A percentile compares a stretch with the other conserved stretches of the same genome.
Conservation (phyloP, 305 asterid species). For the Fraxinus ornus region DNA sequence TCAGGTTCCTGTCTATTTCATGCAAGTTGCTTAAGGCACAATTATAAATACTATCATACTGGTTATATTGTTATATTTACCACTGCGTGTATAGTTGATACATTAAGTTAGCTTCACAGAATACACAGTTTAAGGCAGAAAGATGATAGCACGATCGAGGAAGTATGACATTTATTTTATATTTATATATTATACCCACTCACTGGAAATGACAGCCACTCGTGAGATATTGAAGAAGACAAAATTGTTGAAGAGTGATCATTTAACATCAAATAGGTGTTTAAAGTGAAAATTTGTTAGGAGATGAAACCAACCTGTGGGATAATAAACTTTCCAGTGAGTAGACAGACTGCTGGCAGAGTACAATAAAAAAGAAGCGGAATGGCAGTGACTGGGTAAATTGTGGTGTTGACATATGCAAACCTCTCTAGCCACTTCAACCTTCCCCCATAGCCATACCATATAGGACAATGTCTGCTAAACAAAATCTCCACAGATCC, state of each 20-base stretch:
- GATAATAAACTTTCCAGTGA: slow-evolving; percentile 86
- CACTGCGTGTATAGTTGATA: neutral
- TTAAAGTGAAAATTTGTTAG: neutral
- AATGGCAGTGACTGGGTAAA: slow-evolving; percentile 84
- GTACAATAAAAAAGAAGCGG: slow-evolving; percentile 82
- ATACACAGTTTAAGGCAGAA: neutral
- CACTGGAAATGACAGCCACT: neutral
- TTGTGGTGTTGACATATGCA: slow-evolving; percentile 88
- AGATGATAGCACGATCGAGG: neutral
- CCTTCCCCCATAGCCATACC: slow-evolving; percentile 90
- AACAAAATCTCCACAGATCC: slow-evolving; percentile 92
- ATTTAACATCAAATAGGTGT: neutral
- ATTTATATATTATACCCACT: neutral
- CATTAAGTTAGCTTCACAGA: neutral
- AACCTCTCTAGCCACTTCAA: slow-evolving; percentile 91
- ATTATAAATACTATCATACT: neutral
- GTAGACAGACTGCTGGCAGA: slow-evolving; percentile 88
- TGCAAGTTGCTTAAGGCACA: neutral
- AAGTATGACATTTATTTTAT: neutral
- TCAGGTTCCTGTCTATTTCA: neutral
- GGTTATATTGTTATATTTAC: neutral
- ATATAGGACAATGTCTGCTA: slow-evolving; percentile 93
- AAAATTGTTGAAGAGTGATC: neutral
- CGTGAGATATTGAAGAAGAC: neutral
- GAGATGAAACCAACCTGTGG: slow-evolving; percentile 64